Conservation (phyloP, 768 basidiomycete species). For the Tulasnella calospora region DNA sequence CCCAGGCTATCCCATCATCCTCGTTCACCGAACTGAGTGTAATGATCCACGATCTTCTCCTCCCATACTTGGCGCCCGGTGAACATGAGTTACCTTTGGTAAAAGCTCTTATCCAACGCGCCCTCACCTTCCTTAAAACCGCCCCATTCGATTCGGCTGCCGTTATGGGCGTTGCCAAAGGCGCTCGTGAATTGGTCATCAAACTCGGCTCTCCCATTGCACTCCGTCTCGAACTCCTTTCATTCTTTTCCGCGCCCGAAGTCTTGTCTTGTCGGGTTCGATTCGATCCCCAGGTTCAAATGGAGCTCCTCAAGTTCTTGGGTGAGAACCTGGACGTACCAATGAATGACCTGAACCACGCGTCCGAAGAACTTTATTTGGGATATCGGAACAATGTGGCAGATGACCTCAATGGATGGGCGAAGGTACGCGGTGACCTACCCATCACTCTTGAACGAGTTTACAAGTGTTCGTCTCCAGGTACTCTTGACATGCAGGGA, state of each 20-base stretch:
- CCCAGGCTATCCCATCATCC: background rate
- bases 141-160: background rate
- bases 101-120: background rate
- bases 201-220: background rate
- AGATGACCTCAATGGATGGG: slow-evolving; percentile 10
- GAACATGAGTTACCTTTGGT: background rate
- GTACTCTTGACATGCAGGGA: slow-evolving; percentile 17
- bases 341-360: background rate
- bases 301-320: background rate
- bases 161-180: background rate
- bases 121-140: background rate
- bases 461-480: background rate
- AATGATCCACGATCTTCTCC: slow-evolving; percentile 7
- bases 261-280: background rate
- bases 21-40: slow-evolving; percentile 7
- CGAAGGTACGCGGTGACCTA: background rate
- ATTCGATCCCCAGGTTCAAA: background rate
- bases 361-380: background rate
- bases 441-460: background rate
- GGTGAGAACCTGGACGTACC: slow-evolving; percentile 9
- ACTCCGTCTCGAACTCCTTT: background rate
- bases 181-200: background rate
- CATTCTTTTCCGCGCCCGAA: slow-evolving; percentile 6
- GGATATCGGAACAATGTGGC: background rate
- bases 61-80: background rate